Evolutionary conservation across 441 rosid species (phyloP).

Genomic region (Pelargonium cotyledonis): DNA sequence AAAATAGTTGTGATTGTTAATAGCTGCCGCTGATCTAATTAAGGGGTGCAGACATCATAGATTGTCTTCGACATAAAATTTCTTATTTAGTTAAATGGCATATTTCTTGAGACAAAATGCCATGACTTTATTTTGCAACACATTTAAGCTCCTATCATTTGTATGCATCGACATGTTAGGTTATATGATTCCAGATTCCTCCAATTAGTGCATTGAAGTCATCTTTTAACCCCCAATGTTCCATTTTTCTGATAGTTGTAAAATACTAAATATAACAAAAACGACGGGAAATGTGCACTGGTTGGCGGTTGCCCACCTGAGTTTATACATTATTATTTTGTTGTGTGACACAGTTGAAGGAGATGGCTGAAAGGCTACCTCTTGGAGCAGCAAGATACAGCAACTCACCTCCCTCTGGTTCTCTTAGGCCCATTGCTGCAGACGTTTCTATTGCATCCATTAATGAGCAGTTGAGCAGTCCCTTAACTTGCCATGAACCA

Average conservation of each 20-base stretch:
- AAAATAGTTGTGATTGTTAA: no score
- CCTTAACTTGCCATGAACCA: slow-evolving; percentile 35
- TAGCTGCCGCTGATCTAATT: no score
- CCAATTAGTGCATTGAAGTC: no score
- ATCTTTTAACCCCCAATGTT: no score
- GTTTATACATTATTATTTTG: neutral
- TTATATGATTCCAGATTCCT: no score
- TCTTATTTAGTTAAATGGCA: neutral
- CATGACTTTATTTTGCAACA: no score
- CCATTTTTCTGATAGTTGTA: no score
- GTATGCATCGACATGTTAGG: neutral
- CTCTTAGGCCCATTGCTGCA: slow-evolving; percentile 44
- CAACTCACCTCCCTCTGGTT: slow-evolving; percentile 51
- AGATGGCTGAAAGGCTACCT: slow-evolving; percentile 85
- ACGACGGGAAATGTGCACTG: no score
- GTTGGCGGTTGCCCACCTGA: slow-evolving; percentile 13
- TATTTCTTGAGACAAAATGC: neutral
- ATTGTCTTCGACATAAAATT: neutral
- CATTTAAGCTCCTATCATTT: no score
- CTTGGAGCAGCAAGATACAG: slow-evolving; percentile 50
- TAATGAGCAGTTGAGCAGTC: slow-evolving; percentile 45
- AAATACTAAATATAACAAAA: no score
- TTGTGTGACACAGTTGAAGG: slow-evolving; percentile 48
- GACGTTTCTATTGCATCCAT: slow-evolving; percentile 39
- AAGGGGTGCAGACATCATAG: neutral